Percentiles rank a stretch among this genome's conserved stretches.
phyloP scores from a whole-genome alignment of 352 stramenopile genomes.

The Halophytophthora polymorphica region DNA sequence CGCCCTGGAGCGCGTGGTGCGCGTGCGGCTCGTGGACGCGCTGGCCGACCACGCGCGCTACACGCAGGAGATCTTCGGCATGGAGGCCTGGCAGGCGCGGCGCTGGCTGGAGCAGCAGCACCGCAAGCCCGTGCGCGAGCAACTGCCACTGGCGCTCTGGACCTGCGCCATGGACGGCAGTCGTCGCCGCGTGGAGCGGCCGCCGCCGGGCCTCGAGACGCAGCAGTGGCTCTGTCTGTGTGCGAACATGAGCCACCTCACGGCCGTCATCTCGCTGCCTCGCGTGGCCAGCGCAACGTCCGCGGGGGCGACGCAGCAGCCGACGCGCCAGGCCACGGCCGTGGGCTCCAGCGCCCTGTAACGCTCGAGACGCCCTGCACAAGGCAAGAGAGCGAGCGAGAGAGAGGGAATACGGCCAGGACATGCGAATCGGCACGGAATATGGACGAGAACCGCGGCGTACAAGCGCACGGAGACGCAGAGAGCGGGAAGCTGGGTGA shows the following conservation, averaged over 20 bases:
- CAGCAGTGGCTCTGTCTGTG: slow-evolving; percentile 68
- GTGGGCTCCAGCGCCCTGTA: slow-evolving; percentile 2
- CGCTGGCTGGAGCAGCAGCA: slow-evolving; percentile 33
- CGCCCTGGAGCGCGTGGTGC: slow-evolving; percentile 37
- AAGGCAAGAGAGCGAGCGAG: too few species aligned
- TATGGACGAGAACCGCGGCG: too few species aligned
- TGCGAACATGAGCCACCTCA: slow-evolving; percentile 60
- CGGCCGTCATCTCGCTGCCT: slow-evolving; percentile 24
- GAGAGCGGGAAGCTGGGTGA: too few species aligned
- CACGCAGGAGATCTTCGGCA: slow-evolving; percentile 31
- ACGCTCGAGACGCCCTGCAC: too few species aligned
- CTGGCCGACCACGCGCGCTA: slow-evolving; percentile 30
- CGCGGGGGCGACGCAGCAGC: background rate
- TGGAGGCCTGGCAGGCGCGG: slow-evolving; percentile 19
- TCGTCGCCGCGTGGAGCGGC: slow-evolving; percentile 15
- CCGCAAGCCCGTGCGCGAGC: slow-evolving; percentile 17
- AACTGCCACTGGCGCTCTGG: slow-evolving; percentile 30
- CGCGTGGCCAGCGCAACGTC: slow-evolving; percentile 3
- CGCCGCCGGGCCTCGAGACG: slow-evolving; percentile 12
- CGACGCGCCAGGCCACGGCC: background rate
- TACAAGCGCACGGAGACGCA: too few species aligned
- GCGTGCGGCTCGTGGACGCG: slow-evolving; percentile 25
- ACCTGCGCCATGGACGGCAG: slow-evolving; percentile 38
- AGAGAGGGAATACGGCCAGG: too few species aligned
- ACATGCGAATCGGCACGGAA: too few species aligned